A percentile compares a stretch with the other conserved stretches of the same genome.
Conservation (phyloP, 345 rosid species). For the Eucalyptus virginea region DNA sequence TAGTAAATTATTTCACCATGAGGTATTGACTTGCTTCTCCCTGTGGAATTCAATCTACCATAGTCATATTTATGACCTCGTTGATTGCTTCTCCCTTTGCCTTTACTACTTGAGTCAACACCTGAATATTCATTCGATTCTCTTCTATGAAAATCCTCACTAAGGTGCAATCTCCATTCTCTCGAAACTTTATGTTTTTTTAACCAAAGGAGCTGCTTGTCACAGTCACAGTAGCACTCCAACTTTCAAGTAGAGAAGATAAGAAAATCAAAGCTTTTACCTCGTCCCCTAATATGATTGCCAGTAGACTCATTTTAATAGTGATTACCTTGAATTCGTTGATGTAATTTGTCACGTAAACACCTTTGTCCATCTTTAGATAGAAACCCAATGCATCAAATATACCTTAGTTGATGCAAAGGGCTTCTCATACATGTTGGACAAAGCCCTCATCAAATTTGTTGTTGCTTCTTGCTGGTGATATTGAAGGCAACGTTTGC, state of each 20-base stretch:
- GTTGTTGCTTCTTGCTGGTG: not conserved
- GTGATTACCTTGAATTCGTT: not conserved
- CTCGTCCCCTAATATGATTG: not conserved
- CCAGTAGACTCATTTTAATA: not conserved
- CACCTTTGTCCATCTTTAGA: not conserved
- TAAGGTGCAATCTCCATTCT: not conserved
- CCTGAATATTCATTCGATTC: not conserved
- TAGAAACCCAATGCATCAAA: not conserved
- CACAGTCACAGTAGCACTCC: not conserved
- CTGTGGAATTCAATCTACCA: not conserved
- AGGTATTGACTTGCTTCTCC: not conserved
- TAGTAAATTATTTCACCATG: not conserved
- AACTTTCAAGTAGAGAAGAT: not conserved
- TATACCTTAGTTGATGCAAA: not conserved
- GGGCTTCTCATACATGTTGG: not conserved
- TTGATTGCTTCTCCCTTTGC: not conserved
- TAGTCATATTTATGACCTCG: not conserved
- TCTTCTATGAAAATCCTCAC: not conserved
- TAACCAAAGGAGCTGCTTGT: not conserved
- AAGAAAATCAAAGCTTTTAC: not conserved
- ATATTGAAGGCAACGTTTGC: not conserved
- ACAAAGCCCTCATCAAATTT: not conserved
- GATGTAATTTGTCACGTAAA: not conserved
- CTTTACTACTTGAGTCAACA: not conserved
- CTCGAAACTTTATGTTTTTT: not conserved